Percentiles rank a stretch among this genome's conserved stretches.
phyloP scores from a whole-genome alignment of 306 rosid species.

The Glycyrrhiza uralensis region DNA sequence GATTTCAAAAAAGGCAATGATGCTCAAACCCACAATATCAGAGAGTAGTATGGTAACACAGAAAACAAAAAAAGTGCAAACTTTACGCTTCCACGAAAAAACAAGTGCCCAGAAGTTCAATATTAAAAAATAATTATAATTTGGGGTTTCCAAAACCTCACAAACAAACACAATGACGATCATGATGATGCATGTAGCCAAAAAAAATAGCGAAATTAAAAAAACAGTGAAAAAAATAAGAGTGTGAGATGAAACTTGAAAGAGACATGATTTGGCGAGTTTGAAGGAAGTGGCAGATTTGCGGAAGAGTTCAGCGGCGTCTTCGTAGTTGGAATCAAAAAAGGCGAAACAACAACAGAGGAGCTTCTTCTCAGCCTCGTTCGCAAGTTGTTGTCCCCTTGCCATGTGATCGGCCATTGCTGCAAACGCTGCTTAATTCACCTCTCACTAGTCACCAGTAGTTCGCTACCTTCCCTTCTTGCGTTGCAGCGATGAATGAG shows the following conservation, averaged over 20 bases:
- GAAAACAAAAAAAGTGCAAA: not conserved
- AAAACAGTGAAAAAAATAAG: not conserved
- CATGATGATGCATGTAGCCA: not conserved
- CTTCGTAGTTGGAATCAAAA: constrained; percentile 42
- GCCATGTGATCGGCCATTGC: constrained; percentile 38
- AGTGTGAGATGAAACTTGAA: not conserved
- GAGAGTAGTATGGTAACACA: not conserved
- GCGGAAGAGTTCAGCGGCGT: constrained; percentile 44
- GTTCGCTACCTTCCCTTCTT: too few species aligned
- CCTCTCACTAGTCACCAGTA: too few species aligned
- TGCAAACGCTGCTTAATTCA: too few species aligned
- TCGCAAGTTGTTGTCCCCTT: constrained; percentile 39
- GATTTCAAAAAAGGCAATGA: not conserved
- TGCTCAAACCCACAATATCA: not conserved
- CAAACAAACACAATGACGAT: not conserved
- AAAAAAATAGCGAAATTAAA: not conserved
- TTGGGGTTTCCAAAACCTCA: not conserved
- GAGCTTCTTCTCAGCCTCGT: constrained; percentile 46
- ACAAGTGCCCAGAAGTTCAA: not conserved
- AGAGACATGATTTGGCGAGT: constrained; percentile 54
- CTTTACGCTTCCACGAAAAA: not conserved
- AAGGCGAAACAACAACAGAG: constrained; percentile 33
- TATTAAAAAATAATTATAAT: not conserved
- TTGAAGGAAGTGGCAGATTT: constrained; percentile 53
- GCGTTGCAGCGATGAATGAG: too few species aligned